Evolutionary conservation across 2,329 filamentous ascomycete species (phyloP).

Genomic region (Fusarium beomiforme): DNA sequence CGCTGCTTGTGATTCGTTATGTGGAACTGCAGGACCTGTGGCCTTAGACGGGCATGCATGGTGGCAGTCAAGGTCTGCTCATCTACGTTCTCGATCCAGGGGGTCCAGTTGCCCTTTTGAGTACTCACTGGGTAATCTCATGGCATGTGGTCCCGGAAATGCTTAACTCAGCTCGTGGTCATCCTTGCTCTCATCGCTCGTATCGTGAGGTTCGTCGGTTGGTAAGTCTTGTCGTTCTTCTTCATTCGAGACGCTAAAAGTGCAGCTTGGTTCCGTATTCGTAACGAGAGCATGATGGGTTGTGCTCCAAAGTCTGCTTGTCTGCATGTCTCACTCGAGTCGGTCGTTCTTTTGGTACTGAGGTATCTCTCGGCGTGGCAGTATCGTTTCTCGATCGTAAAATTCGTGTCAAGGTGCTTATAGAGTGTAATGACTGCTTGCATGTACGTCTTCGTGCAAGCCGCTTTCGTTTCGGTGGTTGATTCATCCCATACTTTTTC

Average conservation of each 20-base stretch:
- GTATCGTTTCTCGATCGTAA: no score
- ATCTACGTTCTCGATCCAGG: no score
- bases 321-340: background rate
- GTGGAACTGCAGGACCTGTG: background rate
- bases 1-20: no score
- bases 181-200: background rate
- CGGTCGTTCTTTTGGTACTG: fast-evolving
- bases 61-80: no score
- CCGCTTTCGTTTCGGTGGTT: background rate
- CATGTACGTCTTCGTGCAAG: background rate
- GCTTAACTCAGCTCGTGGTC: background rate
- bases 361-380: fast-evolving
- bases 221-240: fast-evolving
- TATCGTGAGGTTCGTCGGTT: background rate
- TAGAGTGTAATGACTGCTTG: background rate
- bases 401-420: no score
- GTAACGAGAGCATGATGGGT: background rate
- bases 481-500: background rate
- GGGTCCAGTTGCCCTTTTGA: no score
- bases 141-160: no score
- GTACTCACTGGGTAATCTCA: no score
- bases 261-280: background rate
- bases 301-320: background rate
- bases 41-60: background rate
- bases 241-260: background rate